These are phyloP conservation scores for Blastomyces silverae DNA, from an alignment of 2,329 filamentous ascomycete genomes.

Conservation along the genomic window DNA sequence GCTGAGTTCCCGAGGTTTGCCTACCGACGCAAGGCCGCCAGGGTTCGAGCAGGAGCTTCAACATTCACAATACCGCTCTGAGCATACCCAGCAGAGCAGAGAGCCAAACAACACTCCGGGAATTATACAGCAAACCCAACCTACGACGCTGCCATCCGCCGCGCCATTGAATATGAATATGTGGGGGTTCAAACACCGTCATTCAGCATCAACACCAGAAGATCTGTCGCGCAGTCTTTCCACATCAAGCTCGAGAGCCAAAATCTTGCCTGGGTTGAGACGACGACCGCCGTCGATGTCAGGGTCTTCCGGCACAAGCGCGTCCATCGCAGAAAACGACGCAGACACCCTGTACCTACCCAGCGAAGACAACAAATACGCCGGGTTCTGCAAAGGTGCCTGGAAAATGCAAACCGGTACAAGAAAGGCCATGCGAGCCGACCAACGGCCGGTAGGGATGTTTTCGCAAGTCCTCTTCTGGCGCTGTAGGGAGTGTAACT, in stretches of 20 bases:
- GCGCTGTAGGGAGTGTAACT: constrained; percentile 40
- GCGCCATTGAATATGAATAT: background rate
- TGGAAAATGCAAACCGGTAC: constrained; percentile 35
- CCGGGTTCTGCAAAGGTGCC: constrained; percentile 44
- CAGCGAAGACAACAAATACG: constrained; percentile 31
- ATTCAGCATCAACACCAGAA: background rate
- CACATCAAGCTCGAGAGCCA: background rate
- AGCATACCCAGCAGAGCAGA: background rate
- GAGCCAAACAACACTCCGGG: background rate
- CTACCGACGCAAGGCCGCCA: background rate
- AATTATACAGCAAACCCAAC: background rate
- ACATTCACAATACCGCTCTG: background rate
- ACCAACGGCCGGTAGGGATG: constrained; percentile 26
- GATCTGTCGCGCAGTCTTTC: background rate
- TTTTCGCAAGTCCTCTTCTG: constrained; percentile 33
- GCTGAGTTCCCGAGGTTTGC: constrained; percentile 1
- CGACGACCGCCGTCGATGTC: background rate
- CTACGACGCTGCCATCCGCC: background rate
- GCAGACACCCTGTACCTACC: constrained; percentile 27
- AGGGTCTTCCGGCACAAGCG: background rate
- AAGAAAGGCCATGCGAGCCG: constrained; percentile 31
- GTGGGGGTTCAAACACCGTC: constrained; percentile 3
- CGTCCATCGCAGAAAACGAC: background rate
- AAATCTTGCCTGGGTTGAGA: background rate
- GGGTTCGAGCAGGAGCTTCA: background rate